Base-by-base conservation (phyloP, 2,329 filamentous ascomycete genomes). In the Beauveria sp. region DNA sequence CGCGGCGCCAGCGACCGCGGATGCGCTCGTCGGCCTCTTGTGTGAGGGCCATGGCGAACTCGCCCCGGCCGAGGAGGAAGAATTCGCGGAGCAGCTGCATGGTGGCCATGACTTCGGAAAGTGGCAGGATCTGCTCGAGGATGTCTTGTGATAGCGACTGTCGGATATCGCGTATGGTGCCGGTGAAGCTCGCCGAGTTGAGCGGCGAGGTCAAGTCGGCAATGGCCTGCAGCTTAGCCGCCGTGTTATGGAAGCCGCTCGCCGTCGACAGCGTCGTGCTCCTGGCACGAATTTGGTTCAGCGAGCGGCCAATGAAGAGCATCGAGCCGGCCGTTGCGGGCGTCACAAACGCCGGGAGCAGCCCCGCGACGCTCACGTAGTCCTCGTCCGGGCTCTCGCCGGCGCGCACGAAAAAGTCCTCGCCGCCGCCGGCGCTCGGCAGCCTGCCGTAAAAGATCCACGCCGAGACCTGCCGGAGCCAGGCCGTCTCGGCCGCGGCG, bases 391-490 rank as follows among this genome's bases (percentile, higher is more conserved):
- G 71, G 12, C 77, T 73, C 14, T 76, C 71, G 9, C 77, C 70
- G 65, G 72, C 79, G 69, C 83, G 82, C 37, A 97, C 84, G 70
- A 96, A 96, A 71, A 97, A 97, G 73, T 97, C 93, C n/a, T 84
- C 81, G 5, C 81, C 83, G 5, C 81, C 83, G 3, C 91, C 91
- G 70, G 90, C 87, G 16, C 81, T 82, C 0, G 93, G 92, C 61
- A 96, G 75, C 55, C 89, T 85, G 5, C 94, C 94, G 71, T 96
- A 96, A 16, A 97, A 75, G 9, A 97, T 81, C 93, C 93, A 99
- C 28, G 90, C 89, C 4, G 91, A 90, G 12, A 96, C 81, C 70
- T 96, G 92, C 72, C 91, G 90, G 69, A 97, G 77, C 94, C 94
- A 99, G 9, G 92, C 89, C 34, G 84, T 89, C 75, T 99, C 93